phyloP scores from a whole-genome alignment of 2,329 filamentous ascomycete species.

The Thelonectria discophora region DNA sequence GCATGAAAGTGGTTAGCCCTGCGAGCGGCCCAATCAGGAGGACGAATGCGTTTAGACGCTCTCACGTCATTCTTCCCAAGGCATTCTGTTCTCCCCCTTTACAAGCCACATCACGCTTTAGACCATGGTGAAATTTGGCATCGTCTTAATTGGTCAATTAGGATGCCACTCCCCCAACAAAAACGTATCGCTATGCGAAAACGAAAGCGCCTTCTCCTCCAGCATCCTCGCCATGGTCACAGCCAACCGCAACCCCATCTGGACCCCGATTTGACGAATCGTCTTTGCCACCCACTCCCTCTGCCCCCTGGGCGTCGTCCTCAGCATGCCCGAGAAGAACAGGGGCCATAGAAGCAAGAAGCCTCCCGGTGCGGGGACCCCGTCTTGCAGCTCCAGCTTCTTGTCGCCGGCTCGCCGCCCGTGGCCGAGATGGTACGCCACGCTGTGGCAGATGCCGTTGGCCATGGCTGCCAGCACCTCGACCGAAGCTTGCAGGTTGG shows the following conservation, averaged over 20 bases:
- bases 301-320: conserved; percentile 25
- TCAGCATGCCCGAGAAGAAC: conserved; percentile 29
- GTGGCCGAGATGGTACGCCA: conserved; percentile 31
- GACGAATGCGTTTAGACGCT: background rate
- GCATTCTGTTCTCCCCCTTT: too few species aligned
- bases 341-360: conserved; percentile 34
- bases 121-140: too few species aligned
- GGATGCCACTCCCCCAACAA: conserved; percentile 31
- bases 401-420: background rate
- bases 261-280: conserved; percentile 27
- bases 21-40: background rate
- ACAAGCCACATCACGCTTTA: too few species aligned
- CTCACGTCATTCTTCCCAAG: too few species aligned
- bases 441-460: conserved; percentile 32
- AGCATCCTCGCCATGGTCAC: conserved; percentile 32
- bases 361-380: conserved; percentile 19
- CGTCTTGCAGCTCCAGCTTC: background rate
- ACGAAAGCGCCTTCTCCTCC: conserved; percentile 27
- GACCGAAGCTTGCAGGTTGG: conserved; percentile 16
- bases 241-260: conserved; percentile 34
- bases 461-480: conserved; percentile 23
- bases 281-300: conserved; percentile 26
- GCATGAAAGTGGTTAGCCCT: background rate
- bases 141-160: conserved; percentile 8
- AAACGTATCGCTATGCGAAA: conserved; percentile 31